Evolutionary conservation across 305 asterid species (phyloP).

Genomic region (Striga hermonthica): DNA sequence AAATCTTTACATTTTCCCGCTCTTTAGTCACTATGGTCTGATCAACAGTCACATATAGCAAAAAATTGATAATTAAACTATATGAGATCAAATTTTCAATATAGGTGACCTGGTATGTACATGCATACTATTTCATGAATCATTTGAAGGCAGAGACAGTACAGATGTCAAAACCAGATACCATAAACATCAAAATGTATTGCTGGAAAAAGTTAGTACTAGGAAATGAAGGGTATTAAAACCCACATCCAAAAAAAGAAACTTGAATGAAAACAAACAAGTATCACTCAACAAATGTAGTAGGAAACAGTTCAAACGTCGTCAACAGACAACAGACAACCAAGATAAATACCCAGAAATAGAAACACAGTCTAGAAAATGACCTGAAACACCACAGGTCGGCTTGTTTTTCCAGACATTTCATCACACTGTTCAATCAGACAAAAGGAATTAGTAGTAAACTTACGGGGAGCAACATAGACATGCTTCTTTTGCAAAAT

Average conservation of each 20-base stretch:
- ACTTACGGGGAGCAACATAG: slow-evolving; percentile 5
- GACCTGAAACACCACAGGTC: slow-evolving; percentile 68
- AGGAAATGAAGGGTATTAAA: not conserved
- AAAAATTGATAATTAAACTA: not conserved
- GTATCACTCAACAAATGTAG: not conserved
- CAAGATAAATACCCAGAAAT: slow-evolving; percentile 6
- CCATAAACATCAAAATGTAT: not conserved
- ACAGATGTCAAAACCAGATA: not conserved
- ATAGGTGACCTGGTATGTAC: not conserved
- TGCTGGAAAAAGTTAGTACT: not conserved
- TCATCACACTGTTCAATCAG: slow-evolving; percentile 61
- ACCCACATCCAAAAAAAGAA: not conserved
- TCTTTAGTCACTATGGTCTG: not conserved
- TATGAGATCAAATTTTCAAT: not conserved
- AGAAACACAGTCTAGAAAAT: slow-evolving; percentile 16
- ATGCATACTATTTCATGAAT: slow-evolving; percentile 3
- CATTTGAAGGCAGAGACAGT: not conserved
- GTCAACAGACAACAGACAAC: not conserved
- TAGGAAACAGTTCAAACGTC: not conserved
- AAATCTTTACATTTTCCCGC: not conserved
- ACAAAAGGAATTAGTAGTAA: slow-evolving; percentile 19
- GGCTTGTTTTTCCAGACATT: slow-evolving; percentile 52
- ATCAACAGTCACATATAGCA: not conserved
- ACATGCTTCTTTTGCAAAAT: slow-evolving; percentile 10
- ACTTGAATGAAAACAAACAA: slow-evolving; percentile 2